Conservation (phyloP, 2,329 filamentous ascomycete species). For the Didymella sp. region DNA sequence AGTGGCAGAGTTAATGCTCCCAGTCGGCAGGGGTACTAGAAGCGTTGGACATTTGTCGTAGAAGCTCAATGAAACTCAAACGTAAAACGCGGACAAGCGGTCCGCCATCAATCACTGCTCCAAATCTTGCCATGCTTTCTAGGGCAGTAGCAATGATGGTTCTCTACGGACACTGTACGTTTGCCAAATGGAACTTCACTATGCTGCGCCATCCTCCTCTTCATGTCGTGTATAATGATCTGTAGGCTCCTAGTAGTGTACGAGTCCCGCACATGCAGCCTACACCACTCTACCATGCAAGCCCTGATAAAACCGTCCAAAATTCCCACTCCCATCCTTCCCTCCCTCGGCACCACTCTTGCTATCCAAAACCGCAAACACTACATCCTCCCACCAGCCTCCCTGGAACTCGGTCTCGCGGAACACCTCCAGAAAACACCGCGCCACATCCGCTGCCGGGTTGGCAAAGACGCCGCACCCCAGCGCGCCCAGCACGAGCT, state of each 20-base stretch:
- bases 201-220: too few species aligned
- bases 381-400: slow-evolving; percentile 69
- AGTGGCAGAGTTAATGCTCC: slow-evolving; percentile 41
- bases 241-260: too few species aligned
- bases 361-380: slow-evolving; percentile 67
- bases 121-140: neutral
- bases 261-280: too few species aligned
- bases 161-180: too few species aligned
- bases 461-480: slow-evolving; percentile 73
- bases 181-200: too few species aligned
- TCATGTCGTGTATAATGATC: too few species aligned
- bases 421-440: slow-evolving; percentile 68
- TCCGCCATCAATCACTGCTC: neutral
- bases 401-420: slow-evolving; percentile 66
- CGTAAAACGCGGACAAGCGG: neutral
- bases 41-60: neutral
- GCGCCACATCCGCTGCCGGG: slow-evolving; percentile 66
- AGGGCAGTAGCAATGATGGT: too few species aligned
- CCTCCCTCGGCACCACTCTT: slow-evolving; percentile 33
- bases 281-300: slow-evolving; percentile 36
- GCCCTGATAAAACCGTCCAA: slow-evolving; percentile 54
- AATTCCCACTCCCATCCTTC: slow-evolving; percentile 56
- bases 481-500: slow-evolving; percentile 71
- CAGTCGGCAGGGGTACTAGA: slow-evolving; percentile 19
- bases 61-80: neutral